These are phyloP conservation scores for Saccharomycopsis babjevae DNA, from an alignment of 805 yeast genomes.

Conservation along the genomic window DNA sequence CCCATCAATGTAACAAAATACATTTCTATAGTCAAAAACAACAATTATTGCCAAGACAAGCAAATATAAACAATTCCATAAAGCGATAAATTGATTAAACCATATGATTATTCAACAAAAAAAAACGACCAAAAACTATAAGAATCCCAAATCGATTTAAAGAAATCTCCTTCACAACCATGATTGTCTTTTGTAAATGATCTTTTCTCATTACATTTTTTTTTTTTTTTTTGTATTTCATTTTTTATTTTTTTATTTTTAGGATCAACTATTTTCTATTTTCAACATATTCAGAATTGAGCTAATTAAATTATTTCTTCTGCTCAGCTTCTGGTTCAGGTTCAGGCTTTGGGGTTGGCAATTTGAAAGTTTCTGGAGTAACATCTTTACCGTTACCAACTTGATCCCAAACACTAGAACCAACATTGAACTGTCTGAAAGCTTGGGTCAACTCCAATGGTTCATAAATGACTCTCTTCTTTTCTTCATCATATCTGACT, in stretches of 20 bases:
- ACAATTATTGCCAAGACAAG: no score
- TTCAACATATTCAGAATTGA: background rate
- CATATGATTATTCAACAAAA: no score
- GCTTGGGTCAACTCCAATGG: slow-evolving; percentile 89
- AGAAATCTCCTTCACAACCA: no score
- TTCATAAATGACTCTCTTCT: slow-evolving; percentile 80
- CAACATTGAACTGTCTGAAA: slow-evolving; percentile 82
- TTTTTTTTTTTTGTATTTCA: background rate
- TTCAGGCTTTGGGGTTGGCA: slow-evolving; percentile 77
- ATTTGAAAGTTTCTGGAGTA: slow-evolving; percentile 71
- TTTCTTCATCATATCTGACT: slow-evolving; percentile 83
- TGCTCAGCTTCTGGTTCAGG: slow-evolving; percentile 37
- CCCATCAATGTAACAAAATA: no score
- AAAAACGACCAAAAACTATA: background rate
- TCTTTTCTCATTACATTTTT: background rate
- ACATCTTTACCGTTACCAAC: slow-evolving; percentile 80
- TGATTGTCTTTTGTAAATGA: background rate
- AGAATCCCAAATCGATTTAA: background rate
- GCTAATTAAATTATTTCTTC: background rate
- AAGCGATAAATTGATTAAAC: no score
- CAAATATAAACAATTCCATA: no score
- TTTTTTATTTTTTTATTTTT: background rate
- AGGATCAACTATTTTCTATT: background rate
- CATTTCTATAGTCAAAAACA: no score
- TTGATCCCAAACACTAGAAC: slow-evolving; percentile 85